Base-by-base conservation (phyloP, 1,139 yeast species). In the Pichia sp. region DNA sequence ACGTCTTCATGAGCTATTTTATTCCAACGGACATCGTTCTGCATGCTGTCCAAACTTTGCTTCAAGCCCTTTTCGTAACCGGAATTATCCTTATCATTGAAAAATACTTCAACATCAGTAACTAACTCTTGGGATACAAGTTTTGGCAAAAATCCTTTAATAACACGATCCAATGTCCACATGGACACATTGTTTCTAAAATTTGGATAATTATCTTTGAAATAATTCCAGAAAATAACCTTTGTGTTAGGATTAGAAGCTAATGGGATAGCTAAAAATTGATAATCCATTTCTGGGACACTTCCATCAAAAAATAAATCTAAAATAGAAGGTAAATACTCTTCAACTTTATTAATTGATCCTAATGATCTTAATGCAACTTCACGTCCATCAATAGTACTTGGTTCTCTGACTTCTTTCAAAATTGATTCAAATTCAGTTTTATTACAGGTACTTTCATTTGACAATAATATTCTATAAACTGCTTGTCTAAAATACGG, bases 211-310 rank as follows among this genome's bases (percentile, higher is more conserved):
- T 81, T 72, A 4, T 59, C 59, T 51, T 72, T 69, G 59, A 83
- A 66, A 52, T 65, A 81, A 2, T 63, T 53, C 83, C 87, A 79
- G 51, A 78, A 71, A 23, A 54, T 52, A 40, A 63, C 63, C 43
- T 80, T 74, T 1, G 79, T 68, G 4, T 55, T 57, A 9, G 71
- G 59, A 56, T 81, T 83, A 14, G 64, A 55, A 8, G 80, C 69
- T 35, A 82, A 63, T 16, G 79, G 65, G 14, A 62, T 62, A 2
- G 78, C 72, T 45, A 80, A 62, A 55, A 73, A 79, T 54, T 79
- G 83, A 21, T 76, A 69, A 57, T 84, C 87, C 85, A 84, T 85
- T 34, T 73, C 72, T n/a, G 85, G 83, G 26, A 81, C 63, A 11
- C 66, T 60, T 4, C 68, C 64, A 21, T 65, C 56, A 31, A 69